A percentile compares a stretch with the other conserved stretches of the same genome.
phyloP scores from a whole-genome alignment of 768 basidiomycete genomes.

The Xerocomus spinulosus region DNA sequence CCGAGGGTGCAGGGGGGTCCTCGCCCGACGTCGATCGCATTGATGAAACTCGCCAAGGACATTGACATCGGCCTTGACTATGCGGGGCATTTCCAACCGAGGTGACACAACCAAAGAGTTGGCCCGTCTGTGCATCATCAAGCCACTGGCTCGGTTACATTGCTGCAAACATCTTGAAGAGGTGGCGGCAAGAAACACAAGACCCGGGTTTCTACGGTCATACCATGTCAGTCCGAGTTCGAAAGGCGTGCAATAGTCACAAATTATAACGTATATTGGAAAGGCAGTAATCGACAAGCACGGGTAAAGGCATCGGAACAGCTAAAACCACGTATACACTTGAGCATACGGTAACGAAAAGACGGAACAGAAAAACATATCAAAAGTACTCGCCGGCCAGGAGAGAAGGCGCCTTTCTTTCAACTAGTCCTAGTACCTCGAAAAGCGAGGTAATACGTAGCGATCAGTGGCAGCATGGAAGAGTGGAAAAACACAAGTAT shows the following conservation, averaged over 20 bases:
- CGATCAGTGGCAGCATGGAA: conserved; percentile 21
- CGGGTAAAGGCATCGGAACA: conserved; percentile 9
- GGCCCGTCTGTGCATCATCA: too few species aligned
- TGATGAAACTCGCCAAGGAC: too few species aligned
- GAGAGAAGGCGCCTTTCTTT: conserved; percentile 16
- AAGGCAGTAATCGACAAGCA: conserved; percentile 19
- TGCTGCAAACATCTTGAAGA: too few species aligned
- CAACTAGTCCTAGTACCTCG: conserved; percentile 24
- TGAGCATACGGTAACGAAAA: conserved; percentile 16
- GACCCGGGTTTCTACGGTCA: background rate
- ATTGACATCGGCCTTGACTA: too few species aligned
- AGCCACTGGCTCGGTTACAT: too few species aligned
- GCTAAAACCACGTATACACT: conserved; percentile 20
- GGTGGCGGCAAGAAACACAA: too few species aligned
- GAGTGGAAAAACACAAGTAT: conserved; percentile 17
- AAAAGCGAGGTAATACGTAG: conserved; percentile 13
- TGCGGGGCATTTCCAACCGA: too few species aligned
- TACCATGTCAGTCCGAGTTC: conserved; percentile 1
- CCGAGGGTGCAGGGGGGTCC: too few species aligned
- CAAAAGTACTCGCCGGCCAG: conserved; percentile 18
- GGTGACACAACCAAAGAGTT: too few species aligned
- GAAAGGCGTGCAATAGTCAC: conserved; percentile 1
- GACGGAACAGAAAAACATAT: conserved; percentile 14
- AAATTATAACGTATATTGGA: conserved; percentile 19
- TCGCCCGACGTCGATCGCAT: too few species aligned